Conservation (phyloP, 441 rosid species). For the Monsonia emarginata region DNA sequence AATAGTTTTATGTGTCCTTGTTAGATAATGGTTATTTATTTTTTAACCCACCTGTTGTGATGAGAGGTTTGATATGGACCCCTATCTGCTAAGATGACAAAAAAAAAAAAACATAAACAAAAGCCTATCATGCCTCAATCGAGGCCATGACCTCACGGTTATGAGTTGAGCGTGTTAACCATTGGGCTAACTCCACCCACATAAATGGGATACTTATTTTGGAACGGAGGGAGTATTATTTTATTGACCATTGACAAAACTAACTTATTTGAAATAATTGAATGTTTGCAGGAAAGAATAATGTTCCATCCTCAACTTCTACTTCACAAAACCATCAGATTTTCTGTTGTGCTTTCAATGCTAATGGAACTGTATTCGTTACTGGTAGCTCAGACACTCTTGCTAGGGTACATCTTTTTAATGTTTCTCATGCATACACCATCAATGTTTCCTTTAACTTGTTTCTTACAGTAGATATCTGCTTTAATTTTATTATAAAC, state of each 20-base stretch:
- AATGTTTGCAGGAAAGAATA: slow-evolving; percentile 45
- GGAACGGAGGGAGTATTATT: no score
- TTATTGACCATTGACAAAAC: not conserved
- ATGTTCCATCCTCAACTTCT: slow-evolving; percentile 48
- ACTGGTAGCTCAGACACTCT: slow-evolving; percentile 97
- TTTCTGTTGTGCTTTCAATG: slow-evolving; percentile 89
- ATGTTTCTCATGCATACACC: not conserved
- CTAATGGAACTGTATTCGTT: slow-evolving; percentile 91
- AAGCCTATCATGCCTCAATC: no score
- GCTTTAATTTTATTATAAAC: slow-evolving; percentile 4
- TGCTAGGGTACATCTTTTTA: slow-evolving; percentile 62
- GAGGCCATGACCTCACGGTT: no score
- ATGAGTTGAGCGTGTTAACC: no score
- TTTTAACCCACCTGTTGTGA: no score
- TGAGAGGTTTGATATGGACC: no score
- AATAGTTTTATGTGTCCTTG: no score
- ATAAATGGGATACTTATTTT: no score
- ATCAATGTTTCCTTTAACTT: not conserved
- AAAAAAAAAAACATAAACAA: no score
- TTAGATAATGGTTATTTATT: no score
- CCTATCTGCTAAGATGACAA: no score
- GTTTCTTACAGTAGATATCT: not conserved
- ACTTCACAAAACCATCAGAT: slow-evolving; percentile 65
- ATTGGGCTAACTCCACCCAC: no score
- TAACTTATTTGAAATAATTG: not conserved